Evolutionary conservation across 805 yeast genomes (phyloP), one percentile per base, ranked within the genome.

Genomic region (Metschnikowia bowlesiae): DNA sequence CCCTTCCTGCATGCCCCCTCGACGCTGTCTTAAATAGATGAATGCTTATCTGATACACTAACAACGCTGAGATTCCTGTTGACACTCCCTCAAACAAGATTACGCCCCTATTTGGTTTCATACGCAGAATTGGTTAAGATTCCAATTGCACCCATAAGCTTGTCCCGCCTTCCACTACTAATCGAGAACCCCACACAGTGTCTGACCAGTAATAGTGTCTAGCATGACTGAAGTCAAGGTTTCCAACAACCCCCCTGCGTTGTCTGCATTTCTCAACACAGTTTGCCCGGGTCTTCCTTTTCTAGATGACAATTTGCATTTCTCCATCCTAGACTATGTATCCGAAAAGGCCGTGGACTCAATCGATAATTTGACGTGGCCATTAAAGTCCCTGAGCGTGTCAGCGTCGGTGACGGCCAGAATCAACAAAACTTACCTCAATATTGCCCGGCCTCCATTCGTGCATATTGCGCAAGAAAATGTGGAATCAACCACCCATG

Each of bases 401-500:
- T 45, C 51, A 1, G 46, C 48, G 16, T 62, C 65, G 2, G 53
- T 37, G 5, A 49, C 46, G 29, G 59, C 61, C 4, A 45, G 49
- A 28, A 55, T 73, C 18, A 55, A 61, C 22, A 46, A 47, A 5
- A 46, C 58, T 2, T 73, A 73, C 51, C 56, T 73, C 46, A 68
- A 73, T 52, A 61, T 73, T 14, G 63, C 75, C 29, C 53, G 77
- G 28, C 76, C 76, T 11, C 69, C 70, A 6, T 56, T 71, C 41
- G 45, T 37, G 28, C 48, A 44, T 44, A 50, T 50, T 8, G 57
- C 56, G 4, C 55, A 59, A 10, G 57, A 57, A 13, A 61, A 66
- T 13, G 63, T 64, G 30, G 78, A 80, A 53, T 79, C 83, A 10
- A 71, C 72, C 11, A 79, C 84, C 0, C 80, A 80, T 54, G 80